A percentile compares a stretch with the other conserved stretches of the same genome.
Evolutionary conservation across 768 basidiomycete genomes (phyloP).

Genomic region (Tricholoma matsutake): DNA sequence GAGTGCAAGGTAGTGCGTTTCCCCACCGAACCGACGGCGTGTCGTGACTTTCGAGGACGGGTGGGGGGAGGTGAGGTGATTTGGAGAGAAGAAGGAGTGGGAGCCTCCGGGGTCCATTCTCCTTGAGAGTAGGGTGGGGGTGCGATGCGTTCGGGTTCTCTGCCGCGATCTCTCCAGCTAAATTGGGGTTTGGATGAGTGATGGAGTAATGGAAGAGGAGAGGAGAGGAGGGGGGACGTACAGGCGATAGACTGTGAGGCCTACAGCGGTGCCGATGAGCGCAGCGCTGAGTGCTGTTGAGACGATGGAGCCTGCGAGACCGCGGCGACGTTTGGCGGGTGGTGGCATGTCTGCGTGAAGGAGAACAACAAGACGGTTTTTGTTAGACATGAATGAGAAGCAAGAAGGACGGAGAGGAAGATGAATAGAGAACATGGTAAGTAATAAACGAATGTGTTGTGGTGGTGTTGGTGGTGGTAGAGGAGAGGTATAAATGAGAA

Average conservation of each 20-base stretch:
- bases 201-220: background rate
- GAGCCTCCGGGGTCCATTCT: conserved; percentile 42
- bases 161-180: conserved; percentile 81
- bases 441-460: conserved; percentile 2
- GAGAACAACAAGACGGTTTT: conserved; percentile 38
- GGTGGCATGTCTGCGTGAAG: conserved; percentile 69
- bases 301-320: conserved; percentile 78
- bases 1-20: conserved; percentile 26
- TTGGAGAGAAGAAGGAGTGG: conserved; percentile 12
- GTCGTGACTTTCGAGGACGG: conserved; percentile 37
- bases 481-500: background rate
- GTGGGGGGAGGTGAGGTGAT: conserved; percentile 33
- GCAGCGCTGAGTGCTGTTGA: conserved; percentile 84
- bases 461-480: too few species aligned
- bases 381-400: conserved; percentile 20
- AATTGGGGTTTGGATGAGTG: conserved; percentile 4
- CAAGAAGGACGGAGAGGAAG: conserved; percentile 11
- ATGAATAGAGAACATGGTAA: conserved; percentile 5
- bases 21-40: conserved; percentile 22
- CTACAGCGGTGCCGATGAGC: conserved; percentile 83
- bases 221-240: conserved; percentile 36
- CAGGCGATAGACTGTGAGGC: conserved; percentile 84
- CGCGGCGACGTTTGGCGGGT: conserved; percentile 76
- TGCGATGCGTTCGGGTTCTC: conserved; percentile 37
- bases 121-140: conserved; percentile 62